These are phyloP conservation scores for Pleurotus platypus DNA, from an alignment of 768 basidiomycete genomes.

Conservation along the genomic window DNA sequence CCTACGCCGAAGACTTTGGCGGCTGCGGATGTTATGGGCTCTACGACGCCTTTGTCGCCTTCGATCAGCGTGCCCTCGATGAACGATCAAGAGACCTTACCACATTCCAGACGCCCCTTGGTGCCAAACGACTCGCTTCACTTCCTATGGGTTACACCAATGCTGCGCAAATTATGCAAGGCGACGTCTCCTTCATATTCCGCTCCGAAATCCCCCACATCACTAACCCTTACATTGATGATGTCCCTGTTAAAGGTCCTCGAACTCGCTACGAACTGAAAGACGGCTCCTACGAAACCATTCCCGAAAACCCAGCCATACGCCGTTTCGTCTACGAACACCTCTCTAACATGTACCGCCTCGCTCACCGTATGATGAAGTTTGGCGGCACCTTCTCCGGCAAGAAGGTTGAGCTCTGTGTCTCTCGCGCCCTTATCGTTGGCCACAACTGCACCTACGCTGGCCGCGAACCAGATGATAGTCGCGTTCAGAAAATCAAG, in stretches of 20 bases:
- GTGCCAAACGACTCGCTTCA: no score
- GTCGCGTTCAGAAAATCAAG: conserved; percentile 13
- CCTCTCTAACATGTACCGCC: conserved; percentile 6
- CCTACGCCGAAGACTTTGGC: no score
- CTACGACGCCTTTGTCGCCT: no score
- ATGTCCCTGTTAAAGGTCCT: conserved; percentile 20
- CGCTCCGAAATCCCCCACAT: conserved; percentile 19
- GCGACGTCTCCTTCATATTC: no score
- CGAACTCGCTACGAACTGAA: conserved; percentile 12
- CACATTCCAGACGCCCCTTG: no score
- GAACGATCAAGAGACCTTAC: no score
- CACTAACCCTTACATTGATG: conserved; percentile 19
- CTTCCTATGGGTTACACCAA: no score
- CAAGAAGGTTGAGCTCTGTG: conserved; percentile 19
- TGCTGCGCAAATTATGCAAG: no score
- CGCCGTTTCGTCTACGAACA: conserved; percentile 5
- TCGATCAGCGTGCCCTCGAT: no score
- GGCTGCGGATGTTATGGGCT: no score
- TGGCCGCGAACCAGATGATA: conserved; percentile 26
- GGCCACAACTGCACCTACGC: conserved; percentile 30
- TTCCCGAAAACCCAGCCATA: no score
- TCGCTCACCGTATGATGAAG: conserved; percentile 21
- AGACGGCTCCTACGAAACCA: no score
- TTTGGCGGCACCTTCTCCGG: conserved; percentile 28
- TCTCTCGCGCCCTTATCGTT: not conserved